Evolutionary conservation across 2,329 filamentous ascomycete species (phyloP).

Genomic region (Thelonectria blattea): DNA sequence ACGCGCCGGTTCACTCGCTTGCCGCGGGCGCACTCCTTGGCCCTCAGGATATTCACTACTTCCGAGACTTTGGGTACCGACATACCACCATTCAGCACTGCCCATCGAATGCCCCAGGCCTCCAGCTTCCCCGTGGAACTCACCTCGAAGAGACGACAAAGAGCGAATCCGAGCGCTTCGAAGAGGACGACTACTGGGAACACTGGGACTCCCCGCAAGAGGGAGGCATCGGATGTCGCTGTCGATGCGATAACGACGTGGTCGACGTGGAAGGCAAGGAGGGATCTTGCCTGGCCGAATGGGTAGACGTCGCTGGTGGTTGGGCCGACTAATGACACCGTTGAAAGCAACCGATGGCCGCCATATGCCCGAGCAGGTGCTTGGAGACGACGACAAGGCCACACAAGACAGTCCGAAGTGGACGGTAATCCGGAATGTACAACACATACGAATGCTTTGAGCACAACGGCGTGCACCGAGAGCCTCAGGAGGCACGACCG

Average conservation of each 20-base stretch:
- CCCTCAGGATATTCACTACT: constrained; percentile 91
- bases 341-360: constrained; percentile 2
- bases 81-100: constrained; percentile 99
- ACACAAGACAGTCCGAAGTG: constrained; percentile 6
- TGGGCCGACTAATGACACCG: constrained; percentile 67
- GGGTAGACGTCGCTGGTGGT: constrained; percentile 96
- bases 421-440: constrained; percentile 20
- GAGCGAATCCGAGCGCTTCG: constrained; percentile 81
- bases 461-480: constrained; percentile 10
- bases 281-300: constrained; percentile 91
- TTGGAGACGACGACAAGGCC: constrained; percentile 6
- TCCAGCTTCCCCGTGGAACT: constrained; percentile 80
- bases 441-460: constrained; percentile 9
- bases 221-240: constrained; percentile 96
- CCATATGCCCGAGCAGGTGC: constrained; percentile 11
- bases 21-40: constrained; percentile 87
- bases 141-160: constrained; percentile 82
- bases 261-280: constrained; percentile 98
- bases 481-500: constrained; percentile 27
- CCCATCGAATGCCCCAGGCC: constrained; percentile 89
- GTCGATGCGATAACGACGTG: constrained; percentile 95
- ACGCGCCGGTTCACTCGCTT: constrained; percentile 96
- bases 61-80: constrained; percentile 97
- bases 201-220: constrained; percentile 85
- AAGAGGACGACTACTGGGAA: constrained; percentile 98